These are phyloP conservation scores for Xylogone sp. DNA, from an alignment of 2,329 filamentous ascomycete species.

Conservation along the genomic window DNA sequence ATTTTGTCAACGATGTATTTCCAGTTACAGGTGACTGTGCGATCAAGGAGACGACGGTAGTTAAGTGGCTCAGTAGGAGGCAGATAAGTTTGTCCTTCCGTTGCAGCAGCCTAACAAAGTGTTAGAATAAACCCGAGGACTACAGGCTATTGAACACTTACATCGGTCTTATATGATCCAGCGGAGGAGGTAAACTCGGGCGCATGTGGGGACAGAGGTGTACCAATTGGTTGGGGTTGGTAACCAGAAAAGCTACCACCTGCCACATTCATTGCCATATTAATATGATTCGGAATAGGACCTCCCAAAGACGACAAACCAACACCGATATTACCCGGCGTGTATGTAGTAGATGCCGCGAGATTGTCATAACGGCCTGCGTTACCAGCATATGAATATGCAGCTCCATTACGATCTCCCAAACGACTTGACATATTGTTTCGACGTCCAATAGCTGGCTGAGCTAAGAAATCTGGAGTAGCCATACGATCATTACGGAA, in stretches of 20 bases:
- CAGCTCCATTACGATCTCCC: slow-evolving; percentile 20
- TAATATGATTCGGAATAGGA: slow-evolving; percentile 3
- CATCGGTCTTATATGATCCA: slow-evolving; percentile 29
- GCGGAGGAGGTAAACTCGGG: slow-evolving; percentile 65
- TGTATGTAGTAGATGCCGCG: slow-evolving; percentile 22
- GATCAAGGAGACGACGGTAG: slow-evolving; percentile 90
- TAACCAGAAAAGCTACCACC: slow-evolving; percentile 31
- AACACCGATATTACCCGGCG: slow-evolving; percentile 20
- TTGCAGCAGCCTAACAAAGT: slow-evolving; percentile 37
- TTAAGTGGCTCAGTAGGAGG: slow-evolving; percentile 89
- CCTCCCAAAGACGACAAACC: slow-evolving; percentile 16
- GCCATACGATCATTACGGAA: slow-evolving; percentile 22
- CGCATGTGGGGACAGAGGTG: slow-evolving; percentile 68
- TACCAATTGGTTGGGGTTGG: slow-evolving; percentile 55
- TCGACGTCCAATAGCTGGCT: slow-evolving; percentile 20
- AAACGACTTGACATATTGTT: slow-evolving; percentile 21
- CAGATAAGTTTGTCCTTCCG: slow-evolving; percentile 72
- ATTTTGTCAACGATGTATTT: slow-evolving; percentile 99
- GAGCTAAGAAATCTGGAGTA: slow-evolving; percentile 25
- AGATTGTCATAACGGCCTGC: slow-evolving; percentile 30
- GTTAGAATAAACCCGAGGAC: slow-evolving; percentile 26
- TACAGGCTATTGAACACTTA: slow-evolving; percentile 15
- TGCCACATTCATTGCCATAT: slow-evolving; percentile 14
- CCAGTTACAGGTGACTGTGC: slow-evolving; percentile 97
- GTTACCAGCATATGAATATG: slow-evolving; percentile 28